Percentiles rank a stretch among this genome's conserved stretches.
Conservation (phyloP, 805 yeast species). For the Candida loeiensis region DNA sequence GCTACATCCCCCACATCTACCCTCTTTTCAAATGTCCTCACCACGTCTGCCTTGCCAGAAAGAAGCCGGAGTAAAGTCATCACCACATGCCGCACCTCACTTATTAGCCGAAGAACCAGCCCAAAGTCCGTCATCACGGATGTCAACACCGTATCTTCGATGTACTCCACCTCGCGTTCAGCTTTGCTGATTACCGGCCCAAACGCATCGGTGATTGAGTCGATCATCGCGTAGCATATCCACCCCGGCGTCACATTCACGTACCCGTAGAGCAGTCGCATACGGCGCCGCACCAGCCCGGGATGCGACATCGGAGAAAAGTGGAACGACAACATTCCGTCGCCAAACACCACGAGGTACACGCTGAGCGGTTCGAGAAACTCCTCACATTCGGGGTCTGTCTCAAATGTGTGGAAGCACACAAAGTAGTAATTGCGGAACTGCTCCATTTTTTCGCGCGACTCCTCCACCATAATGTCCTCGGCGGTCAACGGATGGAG, state of each 20-base stretch:
- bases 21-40: slow-evolving; percentile 92
- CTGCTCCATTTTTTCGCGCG: slow-evolving; percentile 21
- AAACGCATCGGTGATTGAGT: slow-evolving; percentile 82
- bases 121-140: slow-evolving; percentile 49
- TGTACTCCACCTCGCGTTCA: slow-evolving; percentile 78
- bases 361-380: slow-evolving; percentile 78
- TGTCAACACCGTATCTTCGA: slow-evolving; percentile 78
- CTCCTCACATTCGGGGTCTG: slow-evolving; percentile 61
- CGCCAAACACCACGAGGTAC: slow-evolving; percentile 60
- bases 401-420: slow-evolving; percentile 22
- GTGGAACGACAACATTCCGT: slow-evolving; percentile 59
- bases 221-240: slow-evolving; percentile 78
- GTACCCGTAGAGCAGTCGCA: slow-evolving; percentile 57
- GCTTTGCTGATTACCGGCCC: slow-evolving; percentile 76
- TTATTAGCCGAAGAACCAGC: slow-evolving; percentile 75
- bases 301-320: slow-evolving; percentile 57
- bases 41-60: slow-evolving; percentile 93
- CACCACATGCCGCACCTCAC: slow-evolving; percentile 74
- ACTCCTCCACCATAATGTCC: slow-evolving; percentile 22
- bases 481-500: slow-evolving; percentile 22
- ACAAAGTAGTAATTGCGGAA: slow-evolving; percentile 20
- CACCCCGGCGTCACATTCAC: slow-evolving; percentile 78
- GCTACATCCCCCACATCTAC: slow-evolving; percentile 64
- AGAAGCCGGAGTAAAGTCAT: slow-evolving; percentile 89
- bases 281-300: slow-evolving; percentile 76